Conservation (phyloP, 495 filamentous ascomycete species). For the Penicillium bialowiezense region DNA sequence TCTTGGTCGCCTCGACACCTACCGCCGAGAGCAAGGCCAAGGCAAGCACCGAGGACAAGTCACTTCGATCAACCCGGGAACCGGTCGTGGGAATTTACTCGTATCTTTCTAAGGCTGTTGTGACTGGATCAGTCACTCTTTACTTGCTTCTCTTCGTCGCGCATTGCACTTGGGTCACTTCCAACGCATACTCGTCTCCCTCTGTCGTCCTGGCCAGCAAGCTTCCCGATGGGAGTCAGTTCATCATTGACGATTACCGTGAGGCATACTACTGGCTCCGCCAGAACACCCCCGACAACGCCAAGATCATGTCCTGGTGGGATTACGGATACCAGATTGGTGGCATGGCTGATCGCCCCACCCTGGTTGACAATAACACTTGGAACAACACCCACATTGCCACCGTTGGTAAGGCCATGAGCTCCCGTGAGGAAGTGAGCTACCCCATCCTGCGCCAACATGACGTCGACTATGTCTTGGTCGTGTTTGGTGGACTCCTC, state of each 20-base stretch:
- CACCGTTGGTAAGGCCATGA: slow-evolving; percentile 99
- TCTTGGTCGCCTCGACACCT: slow-evolving; percentile 59
- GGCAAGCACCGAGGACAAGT: slow-evolving; percentile 45
- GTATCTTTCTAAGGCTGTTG: slow-evolving; percentile 69
- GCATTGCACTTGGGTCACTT: slow-evolving; percentile 99
- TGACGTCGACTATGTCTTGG: slow-evolving; percentile 96
- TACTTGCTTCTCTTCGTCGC: slow-evolving; percentile 93
- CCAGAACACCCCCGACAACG: slow-evolving; percentile 89
- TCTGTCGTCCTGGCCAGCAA: slow-evolving; percentile 94
- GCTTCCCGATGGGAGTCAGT: slow-evolving; percentile 91
- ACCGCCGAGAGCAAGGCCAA: slow-evolving; percentile 46
- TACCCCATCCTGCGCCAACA: slow-evolving; percentile 98
- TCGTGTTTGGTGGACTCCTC: slow-evolving; percentile 94
- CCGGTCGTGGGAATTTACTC: slow-evolving; percentile 84
- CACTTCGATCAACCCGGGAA: slow-evolving; percentile 66
- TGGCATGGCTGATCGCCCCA: slow-evolving; percentile 98
- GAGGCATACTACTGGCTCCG: slow-evolving; percentile 99
- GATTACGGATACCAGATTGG: slow-evolving; percentile 99
- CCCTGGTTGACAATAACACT: slow-evolving; percentile 98
- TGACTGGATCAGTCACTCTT: slow-evolving; percentile 65
- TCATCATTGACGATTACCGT: slow-evolving; percentile 99
- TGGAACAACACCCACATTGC: slow-evolving; percentile 99
- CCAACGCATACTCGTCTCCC: slow-evolving; percentile 96
- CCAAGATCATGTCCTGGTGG: slow-evolving; percentile 99
- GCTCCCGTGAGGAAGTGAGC: slow-evolving; percentile 93